These are phyloP conservation scores for Termitomyces sp. DNA, from an alignment of 768 basidiomycete species.

Conservation along the genomic window DNA sequence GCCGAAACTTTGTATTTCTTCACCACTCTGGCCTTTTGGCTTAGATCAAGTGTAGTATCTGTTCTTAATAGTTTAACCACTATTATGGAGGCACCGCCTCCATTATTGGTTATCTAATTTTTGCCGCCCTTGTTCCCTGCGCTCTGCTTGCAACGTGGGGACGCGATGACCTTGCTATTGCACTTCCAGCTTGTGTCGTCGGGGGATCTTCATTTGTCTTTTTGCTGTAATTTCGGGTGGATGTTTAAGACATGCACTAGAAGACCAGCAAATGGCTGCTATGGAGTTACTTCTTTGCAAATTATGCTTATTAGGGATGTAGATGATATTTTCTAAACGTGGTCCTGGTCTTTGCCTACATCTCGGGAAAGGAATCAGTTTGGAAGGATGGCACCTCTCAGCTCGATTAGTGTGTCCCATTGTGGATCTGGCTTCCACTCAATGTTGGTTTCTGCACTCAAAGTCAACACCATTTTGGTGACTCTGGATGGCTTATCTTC, in stretches of 20 bases:
- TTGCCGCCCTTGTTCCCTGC: slow-evolving; percentile 44
- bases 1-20: slow-evolving; percentile 17
- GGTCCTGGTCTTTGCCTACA: neutral
- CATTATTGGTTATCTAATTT: slow-evolving; percentile 56
- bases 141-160: slow-evolving; percentile 57
- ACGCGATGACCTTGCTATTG: slow-evolving; percentile 53
- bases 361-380: neutral
- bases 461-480: slow-evolving; percentile 39
- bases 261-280: slow-evolving; percentile 15
- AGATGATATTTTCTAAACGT: no score
- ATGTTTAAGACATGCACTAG: slow-evolving; percentile 3
- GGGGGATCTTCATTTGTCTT: slow-evolving; percentile 40
- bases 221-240: slow-evolving; percentile 12
- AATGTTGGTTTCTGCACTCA: slow-evolving; percentile 49
- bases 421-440: slow-evolving; percentile 50
- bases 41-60: slow-evolving; percentile 98
- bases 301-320: no score
- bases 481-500: slow-evolving; percentile 25
- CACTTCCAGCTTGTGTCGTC: slow-evolving; percentile 60
- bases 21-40: slow-evolving; percentile 94
- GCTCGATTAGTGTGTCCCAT: slow-evolving; percentile 46
- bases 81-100: slow-evolving; percentile 54
- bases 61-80: slow-evolving; percentile 84
- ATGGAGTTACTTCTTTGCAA: no score
- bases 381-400: neutral